Evolutionary conservation across 192 early-diverging fungal species (phyloP).

Genomic region (Linderina pennispora): DNA sequence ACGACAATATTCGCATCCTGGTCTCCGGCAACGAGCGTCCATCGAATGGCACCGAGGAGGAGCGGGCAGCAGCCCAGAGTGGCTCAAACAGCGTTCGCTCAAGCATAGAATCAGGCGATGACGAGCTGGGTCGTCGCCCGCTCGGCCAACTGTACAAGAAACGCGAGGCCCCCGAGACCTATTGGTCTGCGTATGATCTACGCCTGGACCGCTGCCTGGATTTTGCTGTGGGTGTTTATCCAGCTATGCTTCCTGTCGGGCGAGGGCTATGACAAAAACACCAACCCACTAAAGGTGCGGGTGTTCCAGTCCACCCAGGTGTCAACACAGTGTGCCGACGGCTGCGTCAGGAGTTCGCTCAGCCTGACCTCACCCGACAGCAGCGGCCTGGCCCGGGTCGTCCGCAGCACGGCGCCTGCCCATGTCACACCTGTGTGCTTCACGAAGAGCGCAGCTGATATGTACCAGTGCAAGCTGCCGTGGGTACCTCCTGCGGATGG

Average conservation of each 20-base stretch:
- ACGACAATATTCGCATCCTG: conserved; percentile 2
- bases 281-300: conserved; percentile 27
- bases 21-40: too few relatives aligned
- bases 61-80: too few relatives aligned
- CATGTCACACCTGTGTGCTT: conserved; percentile 11
- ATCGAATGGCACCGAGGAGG: too few relatives aligned
- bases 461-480: conserved; percentile 20
- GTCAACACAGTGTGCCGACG: conserved; percentile 7
- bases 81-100: not conserved
- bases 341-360: conserved; percentile 18
- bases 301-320: conserved; percentile 26
- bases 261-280: conserved; percentile 10
- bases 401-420: conserved; percentile 9
- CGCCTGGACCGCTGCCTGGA: conserved; percentile 21
- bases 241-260: conserved; percentile 26
- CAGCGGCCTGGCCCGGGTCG: conserved; percentile 18
- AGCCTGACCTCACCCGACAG: conserved; percentile 36
- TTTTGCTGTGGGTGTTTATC: conserved; percentile 17
- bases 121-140: conserved; percentile 15
- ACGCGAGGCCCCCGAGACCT: conserved; percentile 28
- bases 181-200: conserved; percentile 29
- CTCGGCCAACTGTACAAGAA: not conserved
- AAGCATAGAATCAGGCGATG: conserved; percentile 8
- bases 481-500: not conserved
- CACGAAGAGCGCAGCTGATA: conserved; percentile 25